These are phyloP conservation scores for Hypoxylon lienhwacheense DNA, from an alignment of 495 filamentous ascomycete genomes.

Conservation along the genomic window DNA sequence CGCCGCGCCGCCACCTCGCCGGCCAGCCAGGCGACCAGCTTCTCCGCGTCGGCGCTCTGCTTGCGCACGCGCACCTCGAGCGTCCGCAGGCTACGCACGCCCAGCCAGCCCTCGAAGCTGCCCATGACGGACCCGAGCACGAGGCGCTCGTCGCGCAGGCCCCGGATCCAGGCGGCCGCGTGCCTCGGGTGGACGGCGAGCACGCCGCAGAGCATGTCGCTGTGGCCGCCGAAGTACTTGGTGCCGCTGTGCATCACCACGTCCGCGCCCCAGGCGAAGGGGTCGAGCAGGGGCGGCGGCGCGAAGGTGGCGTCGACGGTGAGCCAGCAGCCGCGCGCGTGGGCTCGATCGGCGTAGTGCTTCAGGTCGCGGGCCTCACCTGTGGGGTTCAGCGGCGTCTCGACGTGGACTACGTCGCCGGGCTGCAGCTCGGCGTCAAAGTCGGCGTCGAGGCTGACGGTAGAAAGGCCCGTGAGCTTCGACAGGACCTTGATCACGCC, in stretches of 20 bases:
- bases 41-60: conserved; percentile 68
- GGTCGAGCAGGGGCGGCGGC: conserved; percentile 87
- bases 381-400: conserved; percentile 88
- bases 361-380: conserved; percentile 75
- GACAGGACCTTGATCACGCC: conserved; percentile 71
- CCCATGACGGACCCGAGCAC: conserved; percentile 87
- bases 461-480: conserved; percentile 68
- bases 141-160: conserved; percentile 65
- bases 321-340: conserved; percentile 69
- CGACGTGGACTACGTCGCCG: conserved; percentile 88
- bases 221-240: conserved; percentile 95
- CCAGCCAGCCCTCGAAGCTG: conserved; percentile 88
- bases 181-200: conserved; percentile 64
- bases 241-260: conserved; percentile 88
- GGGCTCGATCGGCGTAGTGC: conserved; percentile 69
- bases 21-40: conserved; percentile 72
- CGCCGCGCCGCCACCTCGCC: conserved; percentile 44
- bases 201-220: conserved; percentile 85
- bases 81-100: conserved; percentile 80
- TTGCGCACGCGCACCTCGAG: conserved; percentile 77
- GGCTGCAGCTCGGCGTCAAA: conserved; percentile 51
- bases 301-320: conserved; percentile 90
- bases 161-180: conserved; percentile 58
- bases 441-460: conserved; percentile 61
- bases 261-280: conserved; percentile 78